A percentile compares a stretch with the other conserved stretches of the same genome.
phyloP scores from a whole-genome alignment of 371 early-diverging fungal species.

The Encephalitozoon romaleae region DNA sequence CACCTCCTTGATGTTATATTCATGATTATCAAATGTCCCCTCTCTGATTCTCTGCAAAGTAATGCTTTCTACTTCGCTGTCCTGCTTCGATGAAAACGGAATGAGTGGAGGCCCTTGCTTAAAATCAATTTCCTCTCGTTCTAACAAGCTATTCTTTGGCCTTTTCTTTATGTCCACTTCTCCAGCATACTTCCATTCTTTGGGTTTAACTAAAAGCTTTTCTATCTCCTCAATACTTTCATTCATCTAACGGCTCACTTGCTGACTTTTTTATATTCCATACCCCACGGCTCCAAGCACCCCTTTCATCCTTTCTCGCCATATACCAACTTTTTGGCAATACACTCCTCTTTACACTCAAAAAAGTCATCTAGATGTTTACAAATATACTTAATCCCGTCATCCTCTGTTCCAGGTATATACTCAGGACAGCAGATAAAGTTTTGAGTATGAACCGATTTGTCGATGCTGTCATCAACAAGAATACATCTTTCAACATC shows the following conservation, averaged over 20 bases:
- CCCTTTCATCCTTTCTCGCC: neutral
- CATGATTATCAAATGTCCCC: conserved; percentile 31
- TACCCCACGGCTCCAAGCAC: too few species aligned
- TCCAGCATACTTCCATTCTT: conserved; percentile 30
- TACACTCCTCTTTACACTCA: neutral
- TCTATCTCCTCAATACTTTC: conserved; percentile 18
- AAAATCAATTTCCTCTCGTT: conserved; percentile 3
- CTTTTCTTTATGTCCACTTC: conserved; percentile 28
- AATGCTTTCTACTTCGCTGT: conserved; percentile 20
- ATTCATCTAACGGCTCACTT: neutral
- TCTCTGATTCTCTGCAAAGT: conserved; percentile 14
- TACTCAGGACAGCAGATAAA: conserved; percentile 17
- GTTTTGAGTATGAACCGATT: conserved; percentile 24
- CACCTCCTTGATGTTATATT: neutral
- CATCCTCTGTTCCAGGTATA: neutral
- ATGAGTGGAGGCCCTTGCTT: neutral
- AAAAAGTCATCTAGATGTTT: neutral
- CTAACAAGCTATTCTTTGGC: conserved; percentile 17
- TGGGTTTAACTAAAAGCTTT: conserved; percentile 23
- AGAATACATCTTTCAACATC: conserved; percentile 37
- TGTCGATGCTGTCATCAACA: conserved; percentile 46
- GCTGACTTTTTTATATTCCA: neutral
- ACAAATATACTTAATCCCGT: neutral
- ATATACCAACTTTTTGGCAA: neutral
- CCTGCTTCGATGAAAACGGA: conserved; percentile 30